Evolutionary conservation across 257 asterid genomes (phyloP), one percentile per base, ranked within the genome.

Genomic region (Sherardia arvensis): DNA sequence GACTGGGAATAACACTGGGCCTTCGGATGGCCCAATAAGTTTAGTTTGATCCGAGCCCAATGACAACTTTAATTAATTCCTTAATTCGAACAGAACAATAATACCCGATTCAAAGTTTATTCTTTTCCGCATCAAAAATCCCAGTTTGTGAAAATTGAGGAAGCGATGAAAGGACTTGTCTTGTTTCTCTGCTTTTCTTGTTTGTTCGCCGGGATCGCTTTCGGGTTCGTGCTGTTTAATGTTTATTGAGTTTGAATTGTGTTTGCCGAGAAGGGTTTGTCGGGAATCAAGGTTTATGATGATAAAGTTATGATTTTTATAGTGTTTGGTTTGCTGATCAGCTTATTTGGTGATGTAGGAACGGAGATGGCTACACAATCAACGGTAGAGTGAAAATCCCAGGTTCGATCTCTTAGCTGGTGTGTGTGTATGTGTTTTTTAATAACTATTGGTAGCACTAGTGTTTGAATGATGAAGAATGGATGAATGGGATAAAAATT

Each of bases 311-410:
- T 15, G 23, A 8, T 26, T 6, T 11, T 23, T 22, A 5, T 38
- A 11, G 33, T 22, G 12, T 17, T 43, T 62, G 38, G 7, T 55
- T 26, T 61, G 33, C 25, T 68, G 22, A 45, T 67, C 47, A 1
- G 4, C 5, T 30, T 23, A 51, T 55, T 4, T 57, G 38, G 30
- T 57, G 22, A 0, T 23, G 57, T 66, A 78, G 83, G 70, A 71
- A 53, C 23, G 80, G 69, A 51, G 77, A 70, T 68, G 77, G 77
- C n/a, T 68, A 68, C 30, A 61, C 75, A 28, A 78, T 74, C 26
- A 78, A 68, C 47, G 82, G 82, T 9, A 74, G 77, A 33, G 77
- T 74, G 18, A 78, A 74, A 71, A 55, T 78, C 38, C 74, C 79
- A 64, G 82, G 82, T 78, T 54, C 14, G 48, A 51, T 17, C 20